A percentile compares a stretch with the other conserved stretches of the same genome.
Evolutionary conservation across 345 rosid species (phyloP).

Genomic region (Camelina sativa): DNA sequence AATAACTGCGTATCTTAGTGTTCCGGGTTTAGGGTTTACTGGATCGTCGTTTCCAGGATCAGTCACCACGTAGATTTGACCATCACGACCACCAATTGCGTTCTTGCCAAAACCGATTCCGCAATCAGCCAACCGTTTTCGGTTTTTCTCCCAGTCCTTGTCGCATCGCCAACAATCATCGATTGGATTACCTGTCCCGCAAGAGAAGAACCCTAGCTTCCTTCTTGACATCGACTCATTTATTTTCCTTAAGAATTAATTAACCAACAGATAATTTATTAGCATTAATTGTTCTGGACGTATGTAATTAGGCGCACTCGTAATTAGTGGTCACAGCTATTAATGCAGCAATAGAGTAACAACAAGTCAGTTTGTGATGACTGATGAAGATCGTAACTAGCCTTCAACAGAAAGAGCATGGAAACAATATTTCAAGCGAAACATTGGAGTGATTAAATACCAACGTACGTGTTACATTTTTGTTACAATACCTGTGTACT

Average conservation of each 20-base stretch:
- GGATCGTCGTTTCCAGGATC: slow-evolving; percentile 65
- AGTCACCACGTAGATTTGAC: slow-evolving; percentile 67
- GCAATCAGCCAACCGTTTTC: slow-evolving; percentile 71
- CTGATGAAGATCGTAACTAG: background rate
- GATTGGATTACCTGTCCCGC: slow-evolving; percentile 78
- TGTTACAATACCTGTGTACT: slow-evolving; percentile 58
- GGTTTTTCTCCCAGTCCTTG: slow-evolving; percentile 73
- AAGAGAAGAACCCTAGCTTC: slow-evolving; percentile 67
- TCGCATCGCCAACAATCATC: slow-evolving; percentile 93
- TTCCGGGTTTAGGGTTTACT: slow-evolving; percentile 74
- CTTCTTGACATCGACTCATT: slow-evolving; percentile 64
- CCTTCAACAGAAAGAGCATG: background rate
- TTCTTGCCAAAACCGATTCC: slow-evolving; percentile 82
- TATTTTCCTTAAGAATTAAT: slow-evolving; percentile 49
- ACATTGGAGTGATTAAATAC: background rate
- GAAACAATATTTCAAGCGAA: background rate
- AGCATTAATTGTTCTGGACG: slow-evolving; percentile 9
- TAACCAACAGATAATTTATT: background rate
- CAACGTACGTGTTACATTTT: background rate
- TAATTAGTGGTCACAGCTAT: background rate
- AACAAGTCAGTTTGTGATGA: background rate
- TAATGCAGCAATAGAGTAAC: slow-evolving; percentile 13
- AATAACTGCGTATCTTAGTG: slow-evolving; percentile 72
- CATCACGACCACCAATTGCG: slow-evolving; percentile 77
- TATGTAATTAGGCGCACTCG: background rate